Percentiles rank a stretch among this genome's conserved stretches.
phyloP scores from a whole-genome alignment of 2,329 filamentous ascomycete genomes.

The Arthroderma uncinatum region DNA sequence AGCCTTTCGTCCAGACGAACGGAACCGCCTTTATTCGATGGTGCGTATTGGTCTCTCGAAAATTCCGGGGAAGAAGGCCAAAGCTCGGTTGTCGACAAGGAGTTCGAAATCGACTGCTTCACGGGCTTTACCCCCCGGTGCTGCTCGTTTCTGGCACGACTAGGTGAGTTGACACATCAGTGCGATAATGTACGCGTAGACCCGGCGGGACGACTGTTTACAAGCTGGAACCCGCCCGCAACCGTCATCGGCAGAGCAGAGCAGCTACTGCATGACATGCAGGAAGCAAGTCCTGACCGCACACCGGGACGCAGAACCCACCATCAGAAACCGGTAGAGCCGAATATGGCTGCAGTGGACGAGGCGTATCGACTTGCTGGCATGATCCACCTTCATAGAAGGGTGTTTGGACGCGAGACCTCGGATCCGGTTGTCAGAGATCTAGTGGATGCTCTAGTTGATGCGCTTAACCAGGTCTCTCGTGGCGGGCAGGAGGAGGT shows the following conservation, averaged over 20 bases:
- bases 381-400: slow-evolving; percentile 61
- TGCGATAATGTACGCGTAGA: slow-evolving; percentile 41
- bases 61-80: slow-evolving; percentile 23
- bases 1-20: slow-evolving; percentile 52
- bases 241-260: slow-evolving; percentile 48
- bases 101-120: slow-evolving; percentile 65
- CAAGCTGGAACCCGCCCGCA: slow-evolving; percentile 35
- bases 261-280: slow-evolving; percentile 50
- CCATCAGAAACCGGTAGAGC: slow-evolving; percentile 29
- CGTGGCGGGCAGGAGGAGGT: slow-evolving; percentile 60
- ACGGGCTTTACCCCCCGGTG: slow-evolving; percentile 66
- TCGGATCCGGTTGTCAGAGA: slow-evolving; percentile 50
- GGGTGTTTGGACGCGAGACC: slow-evolving; percentile 54
- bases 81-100: slow-evolving; percentile 41
- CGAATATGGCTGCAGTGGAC: slow-evolving; percentile 55
- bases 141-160: slow-evolving; percentile 57
- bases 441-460: slow-evolving; percentile 53
- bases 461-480: slow-evolving; percentile 50
- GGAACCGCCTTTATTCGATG: slow-evolving; percentile 41
- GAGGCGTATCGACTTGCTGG: slow-evolving; percentile 71
- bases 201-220: neutral
- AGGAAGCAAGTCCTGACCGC: slow-evolving; percentile 37
- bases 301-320: slow-evolving; percentile 31
- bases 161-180: slow-evolving; percentile 58
- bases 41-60: slow-evolving; percentile 36